These are phyloP conservation scores for Penicillium steckii DNA, from an alignment of 495 filamentous ascomycete species.

Conservation along the genomic window DNA sequence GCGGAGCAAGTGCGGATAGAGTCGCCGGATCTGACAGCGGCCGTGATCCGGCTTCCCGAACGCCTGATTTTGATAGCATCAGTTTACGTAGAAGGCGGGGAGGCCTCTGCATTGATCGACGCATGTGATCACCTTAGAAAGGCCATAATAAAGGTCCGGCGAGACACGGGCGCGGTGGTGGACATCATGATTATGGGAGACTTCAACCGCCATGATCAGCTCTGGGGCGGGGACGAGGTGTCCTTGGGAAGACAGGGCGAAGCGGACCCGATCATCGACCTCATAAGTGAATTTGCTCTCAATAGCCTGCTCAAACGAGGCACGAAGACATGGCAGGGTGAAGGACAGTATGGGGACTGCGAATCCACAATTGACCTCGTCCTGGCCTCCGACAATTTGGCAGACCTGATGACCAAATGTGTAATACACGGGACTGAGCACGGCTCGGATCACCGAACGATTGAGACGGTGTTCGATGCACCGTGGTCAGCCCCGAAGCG, in stretches of 20 bases:
- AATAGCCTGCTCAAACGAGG: slow-evolving; percentile 30
- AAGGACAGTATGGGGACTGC: slow-evolving; percentile 15
- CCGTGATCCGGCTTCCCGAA: slow-evolving; percentile 19
- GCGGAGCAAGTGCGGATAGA: slow-evolving; percentile 23
- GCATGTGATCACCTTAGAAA: slow-evolving; percentile 13
- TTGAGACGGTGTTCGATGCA: slow-evolving; percentile 27
- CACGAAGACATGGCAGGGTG: slow-evolving; percentile 27
- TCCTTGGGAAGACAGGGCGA: slow-evolving; percentile 29
- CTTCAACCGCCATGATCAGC: slow-evolving; percentile 36
- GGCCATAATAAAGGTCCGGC: slow-evolving; percentile 12
- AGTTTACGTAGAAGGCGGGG: slow-evolving; percentile 24
- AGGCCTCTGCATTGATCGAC: slow-evolving; percentile 7
- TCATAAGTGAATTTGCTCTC: slow-evolving; percentile 31
- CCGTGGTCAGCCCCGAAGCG: slow-evolving; percentile 6
- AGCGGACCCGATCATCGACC: slow-evolving; percentile 33
- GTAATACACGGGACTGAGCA: slow-evolving; percentile 25
- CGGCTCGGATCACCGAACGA: slow-evolving; percentile 32
- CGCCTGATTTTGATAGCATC: slow-evolving; percentile 22
- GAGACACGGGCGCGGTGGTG: slow-evolving; percentile 13
- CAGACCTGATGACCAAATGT: slow-evolving; percentile 22
- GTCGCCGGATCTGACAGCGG: slow-evolving; percentile 29
- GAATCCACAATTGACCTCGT: slow-evolving; percentile 29
- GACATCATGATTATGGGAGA: slow-evolving; percentile 28
- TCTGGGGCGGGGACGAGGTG: slow-evolving; percentile 38
- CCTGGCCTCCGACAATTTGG: slow-evolving; percentile 20